Base-by-base conservation (phyloP, 192 early-diverging fungal species). In the Jimgerdemannia flammicorona region DNA sequence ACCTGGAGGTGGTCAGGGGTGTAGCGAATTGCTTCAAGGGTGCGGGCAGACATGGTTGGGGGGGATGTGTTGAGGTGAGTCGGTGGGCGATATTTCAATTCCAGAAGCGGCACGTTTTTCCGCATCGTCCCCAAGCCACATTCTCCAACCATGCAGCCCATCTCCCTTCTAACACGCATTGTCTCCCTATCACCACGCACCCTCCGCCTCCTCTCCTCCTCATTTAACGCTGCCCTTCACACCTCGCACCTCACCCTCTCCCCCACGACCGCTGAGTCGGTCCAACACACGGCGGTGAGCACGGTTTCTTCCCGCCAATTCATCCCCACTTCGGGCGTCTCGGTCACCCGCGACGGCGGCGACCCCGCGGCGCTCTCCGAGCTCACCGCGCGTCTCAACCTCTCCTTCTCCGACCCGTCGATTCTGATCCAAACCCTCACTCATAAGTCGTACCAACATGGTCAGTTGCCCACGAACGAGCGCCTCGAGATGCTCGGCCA, bases 1-100 rank as follows among this genome's bases (percentile, higher is more conserved):
- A 99, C 93, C 39, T 89, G 74, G 63, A 99, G 87, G 10, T 73
- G 75, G 18, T 81, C 84, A 29, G 81, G 84, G 40, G 76, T 76
- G 74, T 88, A 91, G 18, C 82, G 78, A 59, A 90, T 89, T 3
- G 89, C 85, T 72, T 88, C 81, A 64, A 90, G 78, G 20, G 83
- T 86, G 43, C 44, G 64, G 10, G 72, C 72, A 75, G 40, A 71
- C 29, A 29, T 29, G 29, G 29, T 29, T 29, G 29, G 29, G 29
- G 29, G n/a, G n/a, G n/a, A n/a, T n/a, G n/a, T n/a, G n/a, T n/a
- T n/a, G n/a, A n/a, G n/a, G n/a, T n/a, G n/a, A n/a, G n/a, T n/a
- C n/a, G n/a, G n/a, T n/a, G n/a, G n/a, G n/a, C n/a, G n/a, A n/a
- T n/a, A n/a, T n/a, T n/a, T n/a, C n/a, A n/a, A 29, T 29, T 29